These are phyloP conservation scores for Letharia columbiana DNA, from an alignment of 495 filamentous ascomycete species.

Conservation along the genomic window DNA sequence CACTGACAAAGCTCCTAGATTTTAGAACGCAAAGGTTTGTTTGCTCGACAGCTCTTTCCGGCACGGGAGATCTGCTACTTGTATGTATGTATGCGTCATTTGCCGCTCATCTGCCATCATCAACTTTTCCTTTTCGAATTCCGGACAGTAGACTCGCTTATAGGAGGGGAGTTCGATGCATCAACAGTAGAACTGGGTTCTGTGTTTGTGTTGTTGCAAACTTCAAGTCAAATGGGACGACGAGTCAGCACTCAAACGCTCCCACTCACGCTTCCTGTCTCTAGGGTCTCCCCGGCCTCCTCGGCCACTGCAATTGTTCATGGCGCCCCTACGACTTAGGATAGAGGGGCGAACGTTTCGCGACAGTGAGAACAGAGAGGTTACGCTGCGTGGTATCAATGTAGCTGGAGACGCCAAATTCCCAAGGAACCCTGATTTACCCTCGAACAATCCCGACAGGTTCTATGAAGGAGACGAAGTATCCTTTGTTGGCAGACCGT, in stretches of 20 bases:
- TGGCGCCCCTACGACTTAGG: slow-evolving; percentile 47
- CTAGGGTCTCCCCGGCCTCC: neutral
- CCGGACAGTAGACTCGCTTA: neutral
- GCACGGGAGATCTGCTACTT: neutral
- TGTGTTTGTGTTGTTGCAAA: neutral
- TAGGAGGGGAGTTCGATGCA: neutral
- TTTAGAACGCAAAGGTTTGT: neutral
- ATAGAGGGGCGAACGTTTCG: slow-evolving; percentile 80
- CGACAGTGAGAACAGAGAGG: slow-evolving; percentile 57
- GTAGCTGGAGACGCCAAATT: slow-evolving; percentile 60
- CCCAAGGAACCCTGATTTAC: slow-evolving; percentile 67
- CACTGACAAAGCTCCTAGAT: neutral
- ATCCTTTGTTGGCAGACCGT: slow-evolving; percentile 81
- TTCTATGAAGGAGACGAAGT: slow-evolving; percentile 93
- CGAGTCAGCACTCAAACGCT: neutral
- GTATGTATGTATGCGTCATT: neutral
- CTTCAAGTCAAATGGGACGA: neutral
- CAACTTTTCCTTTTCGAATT: too few relatives aligned
- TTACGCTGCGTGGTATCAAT: slow-evolving; percentile 63
- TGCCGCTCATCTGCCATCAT: neutral
- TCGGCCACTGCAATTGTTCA: slow-evolving; percentile 17
- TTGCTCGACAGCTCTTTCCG: neutral
- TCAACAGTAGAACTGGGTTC: neutral
- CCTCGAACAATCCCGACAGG: slow-evolving; percentile 64
- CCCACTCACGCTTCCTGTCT: neutral